These are phyloP conservation scores for Pugionium cornutum DNA, from an alignment of 345 rosid species.

Conservation along the genomic window DNA sequence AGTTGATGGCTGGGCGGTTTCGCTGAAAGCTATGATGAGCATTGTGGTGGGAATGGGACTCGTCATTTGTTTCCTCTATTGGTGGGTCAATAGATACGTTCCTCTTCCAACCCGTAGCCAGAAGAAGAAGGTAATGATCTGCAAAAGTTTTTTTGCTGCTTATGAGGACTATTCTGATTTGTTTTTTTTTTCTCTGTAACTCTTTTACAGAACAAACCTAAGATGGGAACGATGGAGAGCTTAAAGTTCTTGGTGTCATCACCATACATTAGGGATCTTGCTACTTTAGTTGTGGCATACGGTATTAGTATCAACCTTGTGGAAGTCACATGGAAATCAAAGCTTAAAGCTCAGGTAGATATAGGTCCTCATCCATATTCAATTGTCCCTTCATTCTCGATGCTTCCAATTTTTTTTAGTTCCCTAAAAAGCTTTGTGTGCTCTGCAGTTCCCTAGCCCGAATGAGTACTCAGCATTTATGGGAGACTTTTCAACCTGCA, in stretches of 20 bases:
- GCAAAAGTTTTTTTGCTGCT: neutral
- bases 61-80: conserved; percentile 72
- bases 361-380: neutral
- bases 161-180: conserved; percentile 24
- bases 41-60: conserved; percentile 92
- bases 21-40: conserved; percentile 95
- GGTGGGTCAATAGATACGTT: conserved; percentile 90
- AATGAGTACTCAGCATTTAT: conserved; percentile 95
- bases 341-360: conserved; percentile 96
- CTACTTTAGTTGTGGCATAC: conserved; percentile 94
- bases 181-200: neutral
- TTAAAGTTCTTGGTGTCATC: conserved; percentile 92
- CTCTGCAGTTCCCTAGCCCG: conserved; percentile 86
- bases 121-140: conserved; percentile 84
- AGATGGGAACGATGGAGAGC: conserved; percentile 97
- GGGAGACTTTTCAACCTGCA: conserved; percentile 97
- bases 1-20: conserved; percentile 98
- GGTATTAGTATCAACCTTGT: conserved; percentile 98
- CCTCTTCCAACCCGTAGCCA: conserved; percentile 84
- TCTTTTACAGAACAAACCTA: conserved; percentile 70
- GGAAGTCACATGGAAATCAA: conserved; percentile 98
- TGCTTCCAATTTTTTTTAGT: conserved; percentile 1
- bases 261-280: conserved; percentile 87
- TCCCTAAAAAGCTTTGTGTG: neutral
- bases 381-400: neutral